Evolutionary conservation across 768 basidiomycete genomes (phyloP), one percentile per base, ranked within the genome.

Genomic region (Lentinula aciculospora): DNA sequence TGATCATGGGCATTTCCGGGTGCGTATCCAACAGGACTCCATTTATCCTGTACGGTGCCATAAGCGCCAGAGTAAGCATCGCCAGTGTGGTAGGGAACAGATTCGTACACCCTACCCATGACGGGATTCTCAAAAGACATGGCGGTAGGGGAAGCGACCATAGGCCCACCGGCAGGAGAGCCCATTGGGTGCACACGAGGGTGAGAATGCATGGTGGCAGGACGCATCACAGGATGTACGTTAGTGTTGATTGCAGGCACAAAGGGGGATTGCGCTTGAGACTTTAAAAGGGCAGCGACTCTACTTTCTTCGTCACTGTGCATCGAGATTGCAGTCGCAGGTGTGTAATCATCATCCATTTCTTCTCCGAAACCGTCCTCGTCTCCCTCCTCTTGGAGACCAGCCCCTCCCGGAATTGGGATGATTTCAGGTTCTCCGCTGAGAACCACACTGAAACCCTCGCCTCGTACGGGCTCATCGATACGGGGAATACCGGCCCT

Each of bases 381-480:
- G 31, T 66, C 73, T 29, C 69, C 71, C 34, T 76, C 77, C 53
- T 76, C 80, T 27, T 77, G 82, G 1, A 78, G 79, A 19, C 79
- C 81, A 3, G 80, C 83, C 44, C 82, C 84, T 23, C 81, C 84
- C 37, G 81, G 73, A 28, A 74, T 79, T 4, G 74, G 65, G 44
- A 81, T 74, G 49, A 89, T 77, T 65, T 91, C 89, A 60, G 88
- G 75, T 68, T 91, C 88, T 47, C 84, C 88, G 37, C 71, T 75
- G n/a, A 89, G 74, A 46, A 90, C 79, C 79, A 88, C 83, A 36
- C 76, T 71, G 69, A 92, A 90, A 34, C 80, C 88, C 28, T 90
- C 85, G 28, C 84, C 79, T 60, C 89, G 79, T 44, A 82, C 72
- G 19, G 89, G 86, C 66, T 92, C 88, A 45, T 91, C 89, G 59